Evolutionary conservation across 768 basidiomycete genomes (phyloP).

Genomic region (Boletus sp.): DNA sequence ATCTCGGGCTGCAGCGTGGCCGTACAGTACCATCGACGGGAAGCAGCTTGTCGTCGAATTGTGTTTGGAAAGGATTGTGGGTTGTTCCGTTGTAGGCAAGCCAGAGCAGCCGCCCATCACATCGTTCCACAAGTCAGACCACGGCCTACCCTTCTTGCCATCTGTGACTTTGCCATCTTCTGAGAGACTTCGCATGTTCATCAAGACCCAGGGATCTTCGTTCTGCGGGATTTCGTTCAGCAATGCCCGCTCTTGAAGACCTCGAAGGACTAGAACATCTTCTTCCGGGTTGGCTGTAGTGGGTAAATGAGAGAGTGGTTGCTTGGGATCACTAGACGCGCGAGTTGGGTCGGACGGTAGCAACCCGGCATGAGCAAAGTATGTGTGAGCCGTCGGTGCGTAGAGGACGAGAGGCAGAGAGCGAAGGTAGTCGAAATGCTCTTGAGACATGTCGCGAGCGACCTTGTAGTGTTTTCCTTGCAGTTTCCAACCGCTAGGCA

Average conservation of each 20-base stretch:
- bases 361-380: constrained; percentile 82
- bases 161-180: constrained; percentile 36
- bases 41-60: constrained; percentile 42
- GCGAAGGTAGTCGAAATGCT: constrained; percentile 69
- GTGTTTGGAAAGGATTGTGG: not conserved
- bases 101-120: constrained; percentile 61
- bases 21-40: constrained; percentile 81
- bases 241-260: constrained; percentile 66
- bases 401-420: constrained; percentile 75
- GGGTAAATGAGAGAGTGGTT: constrained; percentile 73
- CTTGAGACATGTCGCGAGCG: constrained; percentile 62
- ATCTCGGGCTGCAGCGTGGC: constrained; percentile 77
- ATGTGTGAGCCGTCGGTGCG: constrained; percentile 69
- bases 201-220: constrained; percentile 66
- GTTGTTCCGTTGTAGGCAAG: constrained; percentile 27
- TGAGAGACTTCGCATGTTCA: constrained; percentile 39
- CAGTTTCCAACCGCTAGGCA: constrained; percentile 72
- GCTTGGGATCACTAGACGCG: constrained; percentile 46
- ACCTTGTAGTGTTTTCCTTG: constrained; percentile 75
- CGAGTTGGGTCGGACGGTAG: constrained; percentile 68
- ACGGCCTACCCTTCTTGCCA: constrained; percentile 55
- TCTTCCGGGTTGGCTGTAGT: constrained; percentile 25
- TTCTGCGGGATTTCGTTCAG: constrained; percentile 74
- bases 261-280: constrained; percentile 38
- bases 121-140: constrained; percentile 73